A percentile compares a stretch with the other conserved stretches of the same genome.
These are phyloP conservation scores for Calocybe cyanea DNA, from an alignment of 768 basidiomycete genomes.

Conservation along the genomic window DNA sequence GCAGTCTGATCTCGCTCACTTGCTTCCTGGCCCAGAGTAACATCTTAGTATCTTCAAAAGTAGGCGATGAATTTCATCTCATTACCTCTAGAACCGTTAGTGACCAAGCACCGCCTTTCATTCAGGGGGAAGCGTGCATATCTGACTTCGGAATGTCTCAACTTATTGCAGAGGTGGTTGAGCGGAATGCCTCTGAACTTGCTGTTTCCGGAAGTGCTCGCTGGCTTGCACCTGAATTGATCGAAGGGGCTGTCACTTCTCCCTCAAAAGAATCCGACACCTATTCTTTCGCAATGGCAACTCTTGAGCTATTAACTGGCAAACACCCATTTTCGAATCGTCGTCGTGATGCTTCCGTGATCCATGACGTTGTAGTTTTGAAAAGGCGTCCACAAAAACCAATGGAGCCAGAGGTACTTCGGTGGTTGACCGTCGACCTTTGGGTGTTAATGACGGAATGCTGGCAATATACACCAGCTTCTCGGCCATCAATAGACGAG, in stretches of 20 bases:
- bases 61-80: slow-evolving; percentile 19
- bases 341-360: slow-evolving; percentile 47
- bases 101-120: no score
- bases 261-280: slow-evolving; percentile 48
- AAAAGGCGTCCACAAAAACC: slow-evolving; percentile 42
- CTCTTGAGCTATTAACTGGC: slow-evolving; percentile 54
- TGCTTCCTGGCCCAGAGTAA: slow-evolving; percentile 33
- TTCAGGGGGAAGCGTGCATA: slow-evolving; percentile 50
- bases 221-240: slow-evolving; percentile 62
- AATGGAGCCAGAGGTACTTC: slow-evolving; percentile 22
- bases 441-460: slow-evolving; percentile 46
- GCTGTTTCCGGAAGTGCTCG: slow-evolving; percentile 47
- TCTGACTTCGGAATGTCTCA: slow-evolving; percentile 66
- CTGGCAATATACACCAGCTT: slow-evolving; percentile 37
- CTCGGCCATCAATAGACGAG: slow-evolving; percentile 38
- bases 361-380: slow-evolving; percentile 37
- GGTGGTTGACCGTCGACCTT: slow-evolving; percentile 42
- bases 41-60: slow-evolving; percentile 51
- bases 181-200: slow-evolving; percentile 42
- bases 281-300: slow-evolving; percentile 59
- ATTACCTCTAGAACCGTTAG: neutral
- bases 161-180: slow-evolving; percentile 54
- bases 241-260: slow-evolving; percentile 34
- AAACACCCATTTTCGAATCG: slow-evolving; percentile 49
- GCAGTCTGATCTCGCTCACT: neutral